Conservation (phyloP, 345 rosid genomes). For the Salix viminalis region DNA sequence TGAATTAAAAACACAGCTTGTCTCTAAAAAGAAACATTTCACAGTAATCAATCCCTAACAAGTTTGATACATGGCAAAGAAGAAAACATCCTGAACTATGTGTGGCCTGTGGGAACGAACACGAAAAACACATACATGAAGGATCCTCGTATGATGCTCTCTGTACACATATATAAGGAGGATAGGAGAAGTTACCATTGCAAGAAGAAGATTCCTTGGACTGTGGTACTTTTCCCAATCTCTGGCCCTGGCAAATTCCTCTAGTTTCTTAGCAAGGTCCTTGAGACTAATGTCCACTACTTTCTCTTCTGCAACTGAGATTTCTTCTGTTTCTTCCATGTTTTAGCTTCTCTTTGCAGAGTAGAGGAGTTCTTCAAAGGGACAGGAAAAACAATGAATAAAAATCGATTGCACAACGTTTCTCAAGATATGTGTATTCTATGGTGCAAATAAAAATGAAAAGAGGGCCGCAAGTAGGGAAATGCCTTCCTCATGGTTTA, state of each 20-base stretch:
- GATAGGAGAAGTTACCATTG: slow-evolving; percentile 30
- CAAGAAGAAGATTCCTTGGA: slow-evolving; percentile 52
- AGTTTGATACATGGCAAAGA: neutral
- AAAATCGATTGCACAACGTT: neutral
- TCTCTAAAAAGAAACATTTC: neutral
- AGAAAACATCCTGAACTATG: neutral
- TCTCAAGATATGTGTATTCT: neutral
- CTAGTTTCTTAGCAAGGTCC: slow-evolving; percentile 39
- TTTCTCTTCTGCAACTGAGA: slow-evolving; percentile 12
- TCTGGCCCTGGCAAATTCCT: slow-evolving; percentile 44
- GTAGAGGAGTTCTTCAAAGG: slow-evolving; percentile 10
- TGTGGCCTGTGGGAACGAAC: neutral
- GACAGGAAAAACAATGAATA: neutral
- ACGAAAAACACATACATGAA: neutral
- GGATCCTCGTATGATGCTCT: neutral
- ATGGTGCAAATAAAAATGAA: neutral
- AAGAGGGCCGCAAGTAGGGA: neutral
- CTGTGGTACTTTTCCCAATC: slow-evolving; percentile 45
- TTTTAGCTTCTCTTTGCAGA: neutral
- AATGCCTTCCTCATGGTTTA: slow-evolving; percentile 25
- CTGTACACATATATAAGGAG: neutral
- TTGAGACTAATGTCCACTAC: slow-evolving; percentile 37
- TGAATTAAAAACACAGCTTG: neutral
- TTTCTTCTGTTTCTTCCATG: slow-evolving; percentile 26
- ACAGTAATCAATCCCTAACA: neutral